A percentile compares a stretch with the other conserved stretches of the same genome.
Evolutionary conservation across 805 yeast genomes (phyloP).

Genomic region (Candida montana): DNA sequence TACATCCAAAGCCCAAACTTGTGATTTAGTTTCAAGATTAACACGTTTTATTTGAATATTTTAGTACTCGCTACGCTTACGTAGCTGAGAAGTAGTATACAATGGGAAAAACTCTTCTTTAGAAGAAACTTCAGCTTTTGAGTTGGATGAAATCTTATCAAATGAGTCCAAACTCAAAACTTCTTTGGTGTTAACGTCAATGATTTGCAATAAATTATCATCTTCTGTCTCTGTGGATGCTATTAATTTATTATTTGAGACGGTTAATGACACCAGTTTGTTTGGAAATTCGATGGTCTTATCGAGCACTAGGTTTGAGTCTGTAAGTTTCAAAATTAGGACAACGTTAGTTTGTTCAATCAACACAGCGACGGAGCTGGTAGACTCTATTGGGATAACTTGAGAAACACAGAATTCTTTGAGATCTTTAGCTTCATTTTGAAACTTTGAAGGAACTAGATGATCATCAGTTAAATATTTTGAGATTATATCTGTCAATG

Average conservation of each 20-base stretch:
- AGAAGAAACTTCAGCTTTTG: constrained; percentile 18
- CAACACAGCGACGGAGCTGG: constrained; percentile 36
- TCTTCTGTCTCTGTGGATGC: constrained; percentile 30
- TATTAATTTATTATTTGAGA: constrained; percentile 30
- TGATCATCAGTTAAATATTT: constrained; percentile 52
- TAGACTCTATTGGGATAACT: constrained; percentile 30
- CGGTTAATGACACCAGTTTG: constrained; percentile 28
- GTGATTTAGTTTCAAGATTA: too few species aligned
- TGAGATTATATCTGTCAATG: constrained; percentile 37
- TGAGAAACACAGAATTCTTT: constrained; percentile 51
- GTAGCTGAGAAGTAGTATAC: constrained; percentile 45
- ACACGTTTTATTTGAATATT: too few species aligned
- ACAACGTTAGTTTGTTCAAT: constrained; percentile 48
- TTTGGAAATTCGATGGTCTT: constrained; percentile 27
- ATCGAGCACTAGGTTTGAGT: constrained; percentile 20
- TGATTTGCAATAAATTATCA: constrained; percentile 11
- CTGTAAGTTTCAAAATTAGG: constrained; percentile 25
- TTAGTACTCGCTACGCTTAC: constrained; percentile 64
- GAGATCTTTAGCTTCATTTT: constrained; percentile 41
- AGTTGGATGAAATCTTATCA: constrained; percentile 11
- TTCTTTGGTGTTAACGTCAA: constrained; percentile 24
- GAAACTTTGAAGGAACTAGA: constrained; percentile 59
- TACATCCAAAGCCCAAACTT: too few species aligned
- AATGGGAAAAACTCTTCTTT: constrained; percentile 36
- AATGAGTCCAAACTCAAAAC: constrained; percentile 34